Evolutionary conservation across 2,329 filamentous ascomycete species (phyloP).

Genomic region (Emydomyces testavorans): DNA sequence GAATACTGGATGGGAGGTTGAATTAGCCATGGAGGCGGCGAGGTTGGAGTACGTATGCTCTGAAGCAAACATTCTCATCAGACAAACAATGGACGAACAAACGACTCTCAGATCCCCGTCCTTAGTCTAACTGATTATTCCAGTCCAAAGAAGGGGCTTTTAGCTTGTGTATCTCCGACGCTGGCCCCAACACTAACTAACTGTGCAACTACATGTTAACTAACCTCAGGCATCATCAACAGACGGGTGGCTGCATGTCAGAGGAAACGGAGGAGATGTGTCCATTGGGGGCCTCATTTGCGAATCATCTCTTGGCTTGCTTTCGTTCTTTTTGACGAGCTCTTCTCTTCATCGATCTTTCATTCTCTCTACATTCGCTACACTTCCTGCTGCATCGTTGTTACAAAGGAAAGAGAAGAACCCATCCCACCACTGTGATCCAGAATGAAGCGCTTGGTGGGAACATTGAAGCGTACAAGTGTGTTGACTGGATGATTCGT

Average conservation of each 20-base stretch:
- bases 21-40: too few relatives aligned
- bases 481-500: slow-evolving; percentile 14
- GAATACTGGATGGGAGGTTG: too few relatives aligned
- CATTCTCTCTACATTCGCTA: too few relatives aligned
- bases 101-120: too few relatives aligned
- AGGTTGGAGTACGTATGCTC: too few relatives aligned
- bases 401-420: not conserved
- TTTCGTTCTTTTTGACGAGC: not conserved
- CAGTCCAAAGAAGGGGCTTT: not conserved
- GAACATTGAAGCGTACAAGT: slow-evolving; percentile 27
- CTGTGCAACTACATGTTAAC: too few relatives aligned
- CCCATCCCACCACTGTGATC: not conserved
- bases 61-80: too few relatives aligned
- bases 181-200: too few relatives aligned
- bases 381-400: not conserved
- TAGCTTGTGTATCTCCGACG: not conserved
- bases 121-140: too few relatives aligned
- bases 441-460: slow-evolving; percentile 31
- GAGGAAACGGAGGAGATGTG: not conserved
- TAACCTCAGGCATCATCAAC: not conserved
- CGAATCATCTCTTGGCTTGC: not conserved
- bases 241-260: not conserved
- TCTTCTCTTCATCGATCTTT: not conserved
- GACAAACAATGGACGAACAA: too few relatives aligned
- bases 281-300: not conserved